Base-by-base conservation (phyloP, 345 rosid species). In the Capsella bursapastoris region DNA sequence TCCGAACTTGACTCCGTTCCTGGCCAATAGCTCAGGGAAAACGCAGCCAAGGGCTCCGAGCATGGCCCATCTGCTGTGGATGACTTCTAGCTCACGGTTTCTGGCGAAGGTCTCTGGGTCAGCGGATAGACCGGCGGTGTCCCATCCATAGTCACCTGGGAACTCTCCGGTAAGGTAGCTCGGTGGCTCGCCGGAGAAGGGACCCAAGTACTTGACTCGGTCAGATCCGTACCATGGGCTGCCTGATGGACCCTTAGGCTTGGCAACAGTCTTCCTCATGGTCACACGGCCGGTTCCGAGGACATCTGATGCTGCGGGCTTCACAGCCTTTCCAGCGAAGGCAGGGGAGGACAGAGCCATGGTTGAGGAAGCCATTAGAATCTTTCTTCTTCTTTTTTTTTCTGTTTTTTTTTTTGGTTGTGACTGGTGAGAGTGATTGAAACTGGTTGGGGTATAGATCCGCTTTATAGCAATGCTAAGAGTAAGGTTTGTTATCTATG, bases 71-170 rank as follows among this genome's bases (percentile, higher is more conserved):
- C 96, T 82, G 47, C 52, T 48, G 81, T 90, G 97, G 83, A 90
- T 90, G 15, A 90, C 97, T 69, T 88, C 93, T 2, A 90, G 90
- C 85, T 89, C 94, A 22, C 95, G 89, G 90, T 89, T 91, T 85
- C 81, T 89, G 37, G 93, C 93, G n/a, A 91, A 92, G 52, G 97
- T 89, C 75, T 88, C 96, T 0, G 93, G 97, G 74, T 92, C 96
- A 16, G 97, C 96, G 0, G 96, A 89, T 45, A 92, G 87, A 5
- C 97, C 97, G 4, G 96, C 96, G 31, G 81, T 78, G 81, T 78
- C 81, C 81, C 81, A 78, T 35, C 81, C 81, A 52, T 78, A 78
- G 71, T 78, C 81, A 0, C 81, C 81, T 1, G 91, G 91, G 83
- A 91, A 88, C 78, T 89, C 91, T 0, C 97, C 94, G 0, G 97